Evolutionary conservation across 305 asterid genomes (phyloP).

Genomic region (Rubia tinctorum): DNA sequence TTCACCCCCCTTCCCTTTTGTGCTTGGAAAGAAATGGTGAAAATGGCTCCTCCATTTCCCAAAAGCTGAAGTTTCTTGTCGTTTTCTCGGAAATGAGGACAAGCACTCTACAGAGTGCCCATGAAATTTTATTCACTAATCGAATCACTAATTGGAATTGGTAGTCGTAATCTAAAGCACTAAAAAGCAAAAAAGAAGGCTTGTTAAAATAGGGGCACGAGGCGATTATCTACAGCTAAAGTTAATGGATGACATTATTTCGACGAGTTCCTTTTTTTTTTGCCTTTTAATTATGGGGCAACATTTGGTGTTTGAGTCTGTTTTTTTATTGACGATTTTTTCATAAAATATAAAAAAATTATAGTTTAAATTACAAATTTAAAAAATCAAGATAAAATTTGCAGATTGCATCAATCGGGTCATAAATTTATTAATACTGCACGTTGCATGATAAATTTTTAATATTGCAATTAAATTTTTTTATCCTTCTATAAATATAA

Average conservation of each 20-base stretch:
- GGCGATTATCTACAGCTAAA: background rate
- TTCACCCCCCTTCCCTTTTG: background rate
- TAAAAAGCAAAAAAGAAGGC: background rate
- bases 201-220: background rate
- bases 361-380: too few species aligned
- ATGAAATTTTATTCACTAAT: background rate
- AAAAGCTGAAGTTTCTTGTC: slow-evolving; percentile 14
- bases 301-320: too few species aligned
- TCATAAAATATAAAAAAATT: too few species aligned
- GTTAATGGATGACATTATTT: background rate
- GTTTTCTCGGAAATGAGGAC: slow-evolving; percentile 10
- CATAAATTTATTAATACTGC: too few species aligned
- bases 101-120: background rate
- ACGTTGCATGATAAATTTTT: too few species aligned
- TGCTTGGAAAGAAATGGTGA: background rate
- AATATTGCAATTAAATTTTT: too few species aligned
- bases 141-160: slow-evolving; percentile 8
- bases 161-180: slow-evolving; percentile 10
- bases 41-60: background rate
- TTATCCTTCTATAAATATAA: too few species aligned
- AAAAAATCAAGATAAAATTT: too few species aligned
- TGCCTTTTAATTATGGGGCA: background rate
- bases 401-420: too few species aligned
- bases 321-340: too few species aligned
- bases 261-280: background rate